Conservation (phyloP, 2,329 filamentous ascomycete genomes). For the Diaporthe batatas region DNA sequence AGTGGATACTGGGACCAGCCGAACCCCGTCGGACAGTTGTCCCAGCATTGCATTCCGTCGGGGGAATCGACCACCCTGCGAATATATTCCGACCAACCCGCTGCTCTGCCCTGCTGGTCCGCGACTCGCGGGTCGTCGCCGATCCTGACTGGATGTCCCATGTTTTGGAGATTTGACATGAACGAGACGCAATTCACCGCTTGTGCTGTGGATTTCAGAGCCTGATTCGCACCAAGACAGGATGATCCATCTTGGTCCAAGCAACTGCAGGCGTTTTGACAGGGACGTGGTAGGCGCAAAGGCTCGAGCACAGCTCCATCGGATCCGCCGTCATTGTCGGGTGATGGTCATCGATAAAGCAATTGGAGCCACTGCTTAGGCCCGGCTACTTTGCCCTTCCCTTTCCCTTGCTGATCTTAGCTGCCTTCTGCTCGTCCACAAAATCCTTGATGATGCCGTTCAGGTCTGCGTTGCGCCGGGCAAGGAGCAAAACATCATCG, state of each 20-base stretch:
- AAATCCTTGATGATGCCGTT: constrained; percentile 79
- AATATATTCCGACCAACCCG: not conserved
- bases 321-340: not conserved
- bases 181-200: not conserved
- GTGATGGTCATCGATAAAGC: not conserved
- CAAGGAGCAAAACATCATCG: constrained; percentile 89
- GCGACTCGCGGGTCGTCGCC: not conserved
- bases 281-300: not conserved
- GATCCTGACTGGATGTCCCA: not conserved
- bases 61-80: too few species aligned
- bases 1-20: not conserved
- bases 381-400: constrained; percentile 51
- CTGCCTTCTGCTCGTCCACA: constrained; percentile 71
- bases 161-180: not conserved
- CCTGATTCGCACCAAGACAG: not conserved
- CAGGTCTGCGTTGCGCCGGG: constrained; percentile 87
- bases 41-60: not conserved
- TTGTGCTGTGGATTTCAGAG: not conserved
- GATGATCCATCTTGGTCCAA: too few species aligned
- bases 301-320: not conserved
- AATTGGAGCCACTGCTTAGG: not conserved
- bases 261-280: not conserved
- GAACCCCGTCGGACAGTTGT: not conserved
- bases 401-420: constrained; percentile 50
- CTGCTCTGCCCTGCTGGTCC: not conserved